Conservation (phyloP, 148 eudicot species). For the Arctostaphylos glauca region DNA sequence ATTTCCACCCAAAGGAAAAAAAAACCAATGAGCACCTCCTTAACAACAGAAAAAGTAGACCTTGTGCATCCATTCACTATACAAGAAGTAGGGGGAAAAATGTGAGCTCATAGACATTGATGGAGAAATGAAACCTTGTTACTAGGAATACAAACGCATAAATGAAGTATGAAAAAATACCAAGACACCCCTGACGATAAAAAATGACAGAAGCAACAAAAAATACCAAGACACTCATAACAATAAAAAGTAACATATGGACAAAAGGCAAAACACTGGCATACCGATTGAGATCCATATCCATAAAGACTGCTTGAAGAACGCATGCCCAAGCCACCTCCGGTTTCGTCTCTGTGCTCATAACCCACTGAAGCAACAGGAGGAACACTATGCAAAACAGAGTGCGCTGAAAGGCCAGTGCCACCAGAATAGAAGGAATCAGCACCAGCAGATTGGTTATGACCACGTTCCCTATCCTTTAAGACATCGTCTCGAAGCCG, state of each 20-base stretch:
- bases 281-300: conserved; percentile 77
- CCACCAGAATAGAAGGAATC: conserved; percentile 55
- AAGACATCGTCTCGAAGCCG: conserved; percentile 85
- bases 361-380: conserved; percentile 47
- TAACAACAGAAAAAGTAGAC: neutral
- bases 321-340: conserved; percentile 50
- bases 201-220: neutral
- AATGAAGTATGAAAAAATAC: neutral
- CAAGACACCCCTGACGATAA: neutral
- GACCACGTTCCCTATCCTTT: conserved; percentile 52
- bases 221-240: neutral
- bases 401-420: conserved; percentile 52
- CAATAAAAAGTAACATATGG: conserved; percentile 16
- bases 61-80: no score
- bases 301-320: conserved; percentile 51
- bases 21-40: neutral
- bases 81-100: neutral
- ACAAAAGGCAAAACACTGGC: conserved; percentile 12
- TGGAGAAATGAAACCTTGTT: neutral
- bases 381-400: conserved; percentile 47
- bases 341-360: conserved; percentile 65
- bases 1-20: neutral
- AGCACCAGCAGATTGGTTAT: conserved; percentile 43
- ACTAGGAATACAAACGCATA: neutral
- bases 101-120: neutral